Conservation (phyloP, 176 grass and related monocot genomes). For the sorghum (Sorghum bicolor) region DNA sequence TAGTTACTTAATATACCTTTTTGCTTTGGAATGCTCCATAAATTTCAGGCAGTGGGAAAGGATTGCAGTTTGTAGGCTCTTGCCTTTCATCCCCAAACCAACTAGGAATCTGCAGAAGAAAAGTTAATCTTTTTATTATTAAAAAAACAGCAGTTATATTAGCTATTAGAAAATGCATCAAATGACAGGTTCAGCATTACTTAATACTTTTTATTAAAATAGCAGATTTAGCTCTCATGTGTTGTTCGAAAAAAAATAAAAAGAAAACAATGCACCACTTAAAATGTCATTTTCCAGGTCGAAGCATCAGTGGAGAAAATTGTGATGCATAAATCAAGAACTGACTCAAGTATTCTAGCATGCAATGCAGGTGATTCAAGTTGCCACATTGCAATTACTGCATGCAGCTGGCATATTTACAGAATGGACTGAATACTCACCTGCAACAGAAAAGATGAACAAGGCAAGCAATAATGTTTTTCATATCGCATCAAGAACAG, state of each 20-base stretch:
- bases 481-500: neutral
- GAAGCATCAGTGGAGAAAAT: conserved; percentile 1
- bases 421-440: conserved; percentile 1
- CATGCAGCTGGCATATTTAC: neutral
- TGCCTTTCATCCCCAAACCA: conserved; percentile 61
- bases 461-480: conserved; percentile 5
- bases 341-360: neutral
- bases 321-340: neutral
- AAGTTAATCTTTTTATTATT: neutral
- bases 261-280: neutral
- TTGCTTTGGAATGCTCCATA: conserved; percentile 70
- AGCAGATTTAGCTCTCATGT: neutral
- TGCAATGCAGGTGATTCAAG: neutral
- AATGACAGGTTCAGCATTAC: neutral
- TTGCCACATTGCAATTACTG: neutral
- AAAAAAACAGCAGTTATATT: neutral
- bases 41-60: conserved; percentile 87
- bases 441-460: neutral
- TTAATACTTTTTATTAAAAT: neutral
- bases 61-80: conserved; percentile 58
- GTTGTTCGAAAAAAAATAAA: neutral
- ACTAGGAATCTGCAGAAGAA: conserved; percentile 73
- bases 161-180: neutral
- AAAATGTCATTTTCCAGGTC: neutral
- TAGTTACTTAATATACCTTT: conserved; percentile 51